These are phyloP conservation scores for Ceratorhiza oryzae-sativae DNA, from an alignment of 1,284 basidiomycete genomes.

Conservation along the genomic window DNA sequence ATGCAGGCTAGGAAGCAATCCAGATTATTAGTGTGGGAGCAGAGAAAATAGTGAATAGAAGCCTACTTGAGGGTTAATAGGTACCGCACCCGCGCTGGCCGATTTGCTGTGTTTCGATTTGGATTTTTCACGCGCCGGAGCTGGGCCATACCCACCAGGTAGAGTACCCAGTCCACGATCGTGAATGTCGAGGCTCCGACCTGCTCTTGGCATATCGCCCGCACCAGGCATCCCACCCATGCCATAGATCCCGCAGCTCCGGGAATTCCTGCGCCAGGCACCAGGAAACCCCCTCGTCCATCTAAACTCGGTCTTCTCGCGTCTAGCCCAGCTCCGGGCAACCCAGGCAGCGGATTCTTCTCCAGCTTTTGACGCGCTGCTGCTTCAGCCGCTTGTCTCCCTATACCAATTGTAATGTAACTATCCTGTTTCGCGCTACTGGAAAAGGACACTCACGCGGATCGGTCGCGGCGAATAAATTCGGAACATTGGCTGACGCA, in stretches of 20 bases:
- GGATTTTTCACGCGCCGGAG: constrained; percentile 21
- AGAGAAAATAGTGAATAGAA: neutral
- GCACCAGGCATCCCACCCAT: neutral
- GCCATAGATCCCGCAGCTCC: too few species aligned
- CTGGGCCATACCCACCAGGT: constrained; percentile 16
- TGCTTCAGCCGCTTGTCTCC: neutral
- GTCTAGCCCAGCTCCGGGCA: constrained; percentile 4
- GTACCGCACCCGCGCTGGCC: constrained; percentile 24
- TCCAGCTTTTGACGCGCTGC: constrained; percentile 6
- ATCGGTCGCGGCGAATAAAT: constrained; percentile 10
- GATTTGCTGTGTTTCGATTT: constrained; percentile 29
- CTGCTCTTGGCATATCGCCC: neutral
- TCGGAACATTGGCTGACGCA: constrained; percentile 7
- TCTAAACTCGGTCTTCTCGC: neutral
- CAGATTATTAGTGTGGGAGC: neutral
- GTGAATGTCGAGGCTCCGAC: neutral
- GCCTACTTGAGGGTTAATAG: neutral
- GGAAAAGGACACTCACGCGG: neutral
- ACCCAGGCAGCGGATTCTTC: constrained; percentile 21
- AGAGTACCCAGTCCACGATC: neutral
- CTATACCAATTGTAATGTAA: neutral
- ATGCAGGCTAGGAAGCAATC: neutral
- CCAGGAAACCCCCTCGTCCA: neutral
- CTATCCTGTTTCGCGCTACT: neutral
- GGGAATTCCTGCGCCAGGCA: too few species aligned